These are phyloP conservation scores for Aspergillus bertholletiae DNA, from an alignment of 495 filamentous ascomycete species.

Conservation along the genomic window DNA sequence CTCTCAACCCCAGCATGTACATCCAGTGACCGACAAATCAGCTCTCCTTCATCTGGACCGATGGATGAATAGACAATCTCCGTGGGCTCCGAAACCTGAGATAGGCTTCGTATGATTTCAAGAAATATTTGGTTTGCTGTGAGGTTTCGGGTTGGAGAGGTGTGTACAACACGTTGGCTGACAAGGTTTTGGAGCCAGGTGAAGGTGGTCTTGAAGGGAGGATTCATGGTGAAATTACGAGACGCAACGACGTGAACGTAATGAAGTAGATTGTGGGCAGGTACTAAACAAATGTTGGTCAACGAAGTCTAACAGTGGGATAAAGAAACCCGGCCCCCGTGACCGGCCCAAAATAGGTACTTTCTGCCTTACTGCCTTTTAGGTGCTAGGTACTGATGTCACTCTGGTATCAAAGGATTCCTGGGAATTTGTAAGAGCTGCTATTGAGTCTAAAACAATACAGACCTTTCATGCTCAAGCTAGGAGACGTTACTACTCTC, in stretches of 20 bases:
- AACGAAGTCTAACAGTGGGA: neutral
- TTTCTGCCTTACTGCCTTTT: neutral
- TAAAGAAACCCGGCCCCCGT: neutral
- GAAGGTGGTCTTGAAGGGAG: neutral
- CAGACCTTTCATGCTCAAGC: neutral
- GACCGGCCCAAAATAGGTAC: neutral
- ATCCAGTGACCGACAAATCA: conserved; percentile 4
- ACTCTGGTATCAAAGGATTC: neutral
- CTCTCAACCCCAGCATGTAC: neutral
- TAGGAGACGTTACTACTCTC: neutral
- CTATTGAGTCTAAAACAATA: neutral
- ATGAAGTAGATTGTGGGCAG: neutral
- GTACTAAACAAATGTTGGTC: neutral
- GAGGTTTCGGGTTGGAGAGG: neutral
- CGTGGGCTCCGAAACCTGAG: neutral
- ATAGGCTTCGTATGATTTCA: neutral
- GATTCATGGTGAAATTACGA: neutral
- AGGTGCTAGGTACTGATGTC: neutral
- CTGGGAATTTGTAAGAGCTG: neutral
- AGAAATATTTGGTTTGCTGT: neutral
- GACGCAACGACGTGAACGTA: neutral
- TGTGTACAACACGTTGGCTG: neutral
- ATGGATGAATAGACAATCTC: neutral
- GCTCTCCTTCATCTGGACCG: neutral
- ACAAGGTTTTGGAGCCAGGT: neutral